These are phyloP conservation scores for Pichia kudriavzevii DNA, from an alignment of 1,139 yeast genomes.

Conservation along the genomic window DNA sequence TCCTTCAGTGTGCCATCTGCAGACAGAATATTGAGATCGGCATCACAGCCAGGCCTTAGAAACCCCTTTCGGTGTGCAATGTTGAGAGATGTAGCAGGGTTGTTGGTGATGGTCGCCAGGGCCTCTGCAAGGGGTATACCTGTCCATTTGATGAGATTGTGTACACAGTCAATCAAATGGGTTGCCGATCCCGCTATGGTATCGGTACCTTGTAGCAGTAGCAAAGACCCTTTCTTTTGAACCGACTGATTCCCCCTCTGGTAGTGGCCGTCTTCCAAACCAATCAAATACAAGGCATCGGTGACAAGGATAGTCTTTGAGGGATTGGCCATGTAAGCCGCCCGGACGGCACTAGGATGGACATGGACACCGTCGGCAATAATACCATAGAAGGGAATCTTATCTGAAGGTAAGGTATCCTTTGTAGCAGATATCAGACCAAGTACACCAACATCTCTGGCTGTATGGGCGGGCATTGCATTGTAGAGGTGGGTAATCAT, in stretches of 20 bases:
- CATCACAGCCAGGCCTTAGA: conserved; percentile 48
- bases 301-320: conserved; percentile 53
- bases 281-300: conserved; percentile 54
- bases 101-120: conserved; percentile 48
- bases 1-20: conserved; percentile 38
- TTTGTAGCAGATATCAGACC: conserved; percentile 31
- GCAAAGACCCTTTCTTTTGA: conserved; percentile 42
- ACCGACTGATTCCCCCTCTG: conserved; percentile 44
- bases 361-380: conserved; percentile 61
- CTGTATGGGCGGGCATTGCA: conserved; percentile 66
- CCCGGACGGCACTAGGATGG: conserved; percentile 47
- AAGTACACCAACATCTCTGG: conserved; percentile 52
- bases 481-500: conserved; percentile 61
- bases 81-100: conserved; percentile 47
- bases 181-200: conserved; percentile 63
- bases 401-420: conserved; percentile 22
- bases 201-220: conserved; percentile 47
- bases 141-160: conserved; percentile 50
- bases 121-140: conserved; percentile 46
- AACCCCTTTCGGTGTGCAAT: conserved; percentile 42
- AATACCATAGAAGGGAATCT: conserved; percentile 46
- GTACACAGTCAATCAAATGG: conserved; percentile 45
- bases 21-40: conserved; percentile 49
- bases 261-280: conserved; percentile 45
- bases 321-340: conserved; percentile 49